These are phyloP conservation scores for Streptanthus diversifolius DNA, from an alignment of 345 rosid species.

Conservation along the genomic window DNA sequence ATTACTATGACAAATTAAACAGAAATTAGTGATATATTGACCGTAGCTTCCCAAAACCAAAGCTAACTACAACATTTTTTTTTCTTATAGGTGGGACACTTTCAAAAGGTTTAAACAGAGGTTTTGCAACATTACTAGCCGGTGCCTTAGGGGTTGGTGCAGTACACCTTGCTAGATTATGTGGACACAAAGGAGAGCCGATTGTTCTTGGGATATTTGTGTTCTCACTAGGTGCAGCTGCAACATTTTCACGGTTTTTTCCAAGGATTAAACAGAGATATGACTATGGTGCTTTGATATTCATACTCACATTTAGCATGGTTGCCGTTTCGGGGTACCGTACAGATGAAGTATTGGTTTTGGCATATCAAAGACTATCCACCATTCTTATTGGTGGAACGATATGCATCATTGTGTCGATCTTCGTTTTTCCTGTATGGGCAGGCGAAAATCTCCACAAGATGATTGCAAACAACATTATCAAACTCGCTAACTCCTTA, in stretches of 20 bases:
- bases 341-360: slow-evolving; percentile 45
- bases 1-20: background rate
- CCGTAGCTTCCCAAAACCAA: background rate
- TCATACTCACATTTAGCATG: slow-evolving; percentile 73
- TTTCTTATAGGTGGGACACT: slow-evolving; percentile 59
- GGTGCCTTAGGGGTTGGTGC: slow-evolving; percentile 66
- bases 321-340: slow-evolving; percentile 68
- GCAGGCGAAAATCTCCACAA: slow-evolving; percentile 73
- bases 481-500: slow-evolving; percentile 51
- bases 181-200: slow-evolving; percentile 60
- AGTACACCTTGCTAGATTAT: slow-evolving; percentile 52
- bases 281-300: slow-evolving; percentile 75
- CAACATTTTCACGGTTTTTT: slow-evolving; percentile 67
- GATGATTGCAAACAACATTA: slow-evolving; percentile 44
- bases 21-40: background rate
- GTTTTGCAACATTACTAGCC: slow-evolving; percentile 60
- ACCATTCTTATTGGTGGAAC: slow-evolving; percentile 70
- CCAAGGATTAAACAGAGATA: slow-evolving; percentile 77
- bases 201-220: slow-evolving; percentile 62
- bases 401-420: slow-evolving; percentile 42
- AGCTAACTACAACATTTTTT: background rate
- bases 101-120: slow-evolving; percentile 62
- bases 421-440: slow-evolving; percentile 64
- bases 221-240: slow-evolving; percentile 57
- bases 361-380: slow-evolving; percentile 52